These are phyloP conservation scores for Globisporangium paddicum DNA, from an alignment of 352 stramenopile genomes.

Conservation along the genomic window DNA sequence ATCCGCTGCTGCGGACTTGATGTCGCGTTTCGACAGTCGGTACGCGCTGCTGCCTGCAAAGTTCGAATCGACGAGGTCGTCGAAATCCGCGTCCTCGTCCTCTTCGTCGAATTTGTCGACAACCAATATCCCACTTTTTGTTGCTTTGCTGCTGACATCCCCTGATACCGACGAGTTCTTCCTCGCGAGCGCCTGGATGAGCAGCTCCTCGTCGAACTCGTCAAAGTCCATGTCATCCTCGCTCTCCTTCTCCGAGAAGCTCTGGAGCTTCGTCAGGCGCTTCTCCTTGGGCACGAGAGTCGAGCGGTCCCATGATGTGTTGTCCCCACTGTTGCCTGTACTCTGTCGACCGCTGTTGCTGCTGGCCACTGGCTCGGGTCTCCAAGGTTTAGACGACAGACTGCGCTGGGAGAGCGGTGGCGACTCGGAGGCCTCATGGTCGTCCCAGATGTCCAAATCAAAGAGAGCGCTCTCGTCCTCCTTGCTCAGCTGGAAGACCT, in stretches of 20 bases:
- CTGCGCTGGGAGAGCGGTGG: background rate
- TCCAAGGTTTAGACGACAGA: background rate
- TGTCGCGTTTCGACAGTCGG: conserved; percentile 9
- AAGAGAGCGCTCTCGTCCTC: conserved; percentile 73
- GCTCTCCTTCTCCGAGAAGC: conserved; percentile 63
- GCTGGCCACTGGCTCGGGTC: background rate
- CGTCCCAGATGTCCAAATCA: conserved; percentile 68
- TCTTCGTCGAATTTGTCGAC: conserved; percentile 15
- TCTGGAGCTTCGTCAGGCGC: conserved; percentile 58
- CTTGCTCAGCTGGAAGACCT: conserved; percentile 63
- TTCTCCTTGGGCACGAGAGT: conserved; percentile 59
- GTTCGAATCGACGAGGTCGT: conserved; percentile 11
- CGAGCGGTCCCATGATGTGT: conserved; percentile 47
- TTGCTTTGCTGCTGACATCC: background rate
- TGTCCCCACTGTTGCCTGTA: background rate
- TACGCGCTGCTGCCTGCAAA: background rate
- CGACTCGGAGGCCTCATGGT: conserved; percentile 22
- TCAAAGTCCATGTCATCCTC: conserved; percentile 58
- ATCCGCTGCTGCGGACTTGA: conserved; percentile 7
- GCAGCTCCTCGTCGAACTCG: conserved; percentile 64
- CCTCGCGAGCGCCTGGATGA: conserved; percentile 39
- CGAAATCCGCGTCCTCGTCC: conserved; percentile 13
- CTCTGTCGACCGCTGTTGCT: background rate
- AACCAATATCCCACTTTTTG: background rate
- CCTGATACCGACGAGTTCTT: conserved; percentile 24